These are phyloP conservation scores for Pseudogymnoascus sp. DNA, from an alignment of 2,329 filamentous ascomycete genomes.

Conservation along the genomic window DNA sequence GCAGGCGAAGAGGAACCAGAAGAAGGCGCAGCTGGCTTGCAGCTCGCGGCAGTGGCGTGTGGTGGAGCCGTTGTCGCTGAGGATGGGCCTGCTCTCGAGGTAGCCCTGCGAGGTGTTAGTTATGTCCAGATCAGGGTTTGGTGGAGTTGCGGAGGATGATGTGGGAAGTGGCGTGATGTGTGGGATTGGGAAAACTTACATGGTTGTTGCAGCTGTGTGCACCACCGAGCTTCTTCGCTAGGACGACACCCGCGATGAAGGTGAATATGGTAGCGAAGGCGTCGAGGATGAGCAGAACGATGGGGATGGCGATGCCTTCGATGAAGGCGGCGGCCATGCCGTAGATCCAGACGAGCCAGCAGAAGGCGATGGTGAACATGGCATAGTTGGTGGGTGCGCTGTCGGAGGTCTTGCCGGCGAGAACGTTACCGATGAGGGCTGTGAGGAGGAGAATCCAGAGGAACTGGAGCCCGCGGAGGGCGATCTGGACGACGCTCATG, in stretches of 20 bases:
- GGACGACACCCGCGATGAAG: constrained; percentile 60
- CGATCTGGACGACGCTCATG: constrained; percentile 18
- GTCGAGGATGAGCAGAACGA: constrained; percentile 49
- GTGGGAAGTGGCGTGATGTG: not conserved
- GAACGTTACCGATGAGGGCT: constrained; percentile 26
- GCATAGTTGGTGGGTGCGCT: constrained; percentile 47
- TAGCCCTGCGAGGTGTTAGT: constrained; percentile 28
- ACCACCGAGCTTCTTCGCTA: constrained; percentile 60
- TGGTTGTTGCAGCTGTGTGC: constrained; percentile 57
- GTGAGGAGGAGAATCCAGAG: constrained; percentile 24
- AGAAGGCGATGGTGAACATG: constrained; percentile 61
- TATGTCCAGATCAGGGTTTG: not conserved
- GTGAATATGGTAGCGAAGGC: constrained; percentile 52
- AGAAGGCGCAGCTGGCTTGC: constrained; percentile 65
- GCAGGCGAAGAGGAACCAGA: constrained; percentile 67
- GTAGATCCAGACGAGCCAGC: constrained; percentile 56
- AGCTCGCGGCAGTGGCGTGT: constrained; percentile 65
- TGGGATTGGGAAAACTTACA: constrained; percentile 33
- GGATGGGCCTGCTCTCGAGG: constrained; percentile 46
- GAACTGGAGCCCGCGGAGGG: constrained; percentile 22
- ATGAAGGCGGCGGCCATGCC: constrained; percentile 50
- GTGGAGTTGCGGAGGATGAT: not conserved
- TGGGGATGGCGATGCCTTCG: constrained; percentile 41
- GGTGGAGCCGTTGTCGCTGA: constrained; percentile 44
- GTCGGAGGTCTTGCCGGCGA: constrained; percentile 50